Base-by-base conservation (phyloP, 1,284 basidiomycete genomes). In the Ustilago esculenta region DNA sequence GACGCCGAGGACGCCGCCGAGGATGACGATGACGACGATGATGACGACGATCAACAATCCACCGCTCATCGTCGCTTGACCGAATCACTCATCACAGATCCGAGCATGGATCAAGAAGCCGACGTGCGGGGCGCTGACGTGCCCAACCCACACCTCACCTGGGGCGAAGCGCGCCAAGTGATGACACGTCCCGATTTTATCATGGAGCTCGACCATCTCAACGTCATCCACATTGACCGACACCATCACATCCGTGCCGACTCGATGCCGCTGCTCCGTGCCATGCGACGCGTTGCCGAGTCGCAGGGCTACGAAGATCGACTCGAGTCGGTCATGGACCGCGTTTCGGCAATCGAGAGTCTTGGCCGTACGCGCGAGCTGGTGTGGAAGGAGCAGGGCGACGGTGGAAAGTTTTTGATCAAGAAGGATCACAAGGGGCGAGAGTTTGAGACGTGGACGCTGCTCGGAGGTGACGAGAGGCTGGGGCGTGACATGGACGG, bases 171-270 rank as follows among this genome's bases (percentile, higher is more conserved):
- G 15, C 55, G 77, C 10, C 77, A 79, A 50, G 63, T 74, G 27
- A 79, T 79, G 77, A 79, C 77, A 1, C 61, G 77, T 17, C 77
- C 77, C 5, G 77, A 79, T 45, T 79, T 50, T 29, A 64, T 76
- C 48, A 58, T 50, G 50, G 64, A 74, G 49, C 65, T 76, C 4
- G 74, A 76, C 40, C 74, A 72, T 33, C 60, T 74, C 54, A 76
- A 76, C 44, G 42, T 75, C 27, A 73, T 76, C 34, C 73, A 76
- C 54, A 76, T 76, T 30, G 72, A 79, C 40, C 59, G 73, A 9
- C 73, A 76, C 40, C 77, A 79, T 45, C 70, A 73, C 35, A 73
- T 79, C 45, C 65, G 72, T 5, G 72, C 77, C 21, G 74, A 79
- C 37, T 73, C 68, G 25, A 76, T 77, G 77, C 73, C 75, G 10